Conservation (phyloP, 202 grass and related monocot genomes). For the Carex sylvatica region DNA sequence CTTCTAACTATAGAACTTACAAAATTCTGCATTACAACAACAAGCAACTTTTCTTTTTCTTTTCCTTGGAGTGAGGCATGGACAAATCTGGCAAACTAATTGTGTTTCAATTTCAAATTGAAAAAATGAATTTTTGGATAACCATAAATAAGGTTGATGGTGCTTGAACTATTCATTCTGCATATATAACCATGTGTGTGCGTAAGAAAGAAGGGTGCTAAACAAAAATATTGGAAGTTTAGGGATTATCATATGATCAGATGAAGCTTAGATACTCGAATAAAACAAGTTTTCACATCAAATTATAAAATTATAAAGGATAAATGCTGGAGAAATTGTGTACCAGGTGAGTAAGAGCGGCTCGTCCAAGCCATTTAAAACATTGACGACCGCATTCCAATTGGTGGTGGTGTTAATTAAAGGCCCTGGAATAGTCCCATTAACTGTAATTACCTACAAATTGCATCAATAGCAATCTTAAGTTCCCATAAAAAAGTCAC, state of each 20-base stretch:
- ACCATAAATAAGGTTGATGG: neutral
- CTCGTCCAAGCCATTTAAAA: constrained; percentile 39
- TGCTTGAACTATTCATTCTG: neutral
- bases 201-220: neutral
- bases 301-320: neutral
- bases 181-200: neutral
- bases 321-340: neutral
- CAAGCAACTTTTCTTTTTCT: neutral
- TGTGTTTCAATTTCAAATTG: neutral
- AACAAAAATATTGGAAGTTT: neutral
- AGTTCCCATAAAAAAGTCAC: neutral
- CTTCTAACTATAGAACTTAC: neutral
- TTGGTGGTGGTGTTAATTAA: constrained; percentile 42
- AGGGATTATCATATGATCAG: neutral
- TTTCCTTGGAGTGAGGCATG: neutral
- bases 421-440: constrained; percentile 36
- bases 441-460: constrained; percentile 35
- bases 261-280: neutral
- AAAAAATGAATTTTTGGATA: neutral
- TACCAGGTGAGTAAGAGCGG: constrained; percentile 43
- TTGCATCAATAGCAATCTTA: neutral
- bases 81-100: neutral
- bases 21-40: neutral
- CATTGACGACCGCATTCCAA: constrained; percentile 37
- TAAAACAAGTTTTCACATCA: neutral